Percentiles rank a stretch among this genome's conserved stretches.
Evolutionary conservation across 352 stramenopile species (phyloP).

Genomic region (Pythium folliculosum): DNA sequence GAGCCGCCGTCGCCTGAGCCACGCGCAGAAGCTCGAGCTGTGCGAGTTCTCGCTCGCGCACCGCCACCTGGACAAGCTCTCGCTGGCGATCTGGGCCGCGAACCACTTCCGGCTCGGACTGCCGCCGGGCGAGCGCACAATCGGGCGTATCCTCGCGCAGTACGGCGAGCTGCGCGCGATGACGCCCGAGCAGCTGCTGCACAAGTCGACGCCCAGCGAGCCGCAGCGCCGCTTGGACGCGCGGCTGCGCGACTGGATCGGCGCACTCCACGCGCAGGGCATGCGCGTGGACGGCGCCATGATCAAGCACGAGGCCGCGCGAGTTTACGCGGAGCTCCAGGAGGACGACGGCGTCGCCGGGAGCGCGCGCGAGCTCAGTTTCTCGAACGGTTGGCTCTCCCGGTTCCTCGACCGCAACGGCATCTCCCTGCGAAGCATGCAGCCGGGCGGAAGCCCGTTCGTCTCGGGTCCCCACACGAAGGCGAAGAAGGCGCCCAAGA

Average conservation of each 20-base stretch:
- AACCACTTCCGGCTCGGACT: constrained; percentile 4
- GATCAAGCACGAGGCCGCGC: constrained; percentile 7
- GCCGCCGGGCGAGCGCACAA: background rate
- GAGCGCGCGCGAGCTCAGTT: background rate
- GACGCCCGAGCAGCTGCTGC: background rate
- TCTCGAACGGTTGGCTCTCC: constrained; percentile 9
- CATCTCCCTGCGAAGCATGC: background rate
- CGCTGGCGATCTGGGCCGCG: constrained; percentile 5
- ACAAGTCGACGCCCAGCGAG: constrained; percentile 8
- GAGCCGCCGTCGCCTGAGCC: background rate
- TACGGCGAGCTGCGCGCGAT: constrained; percentile 9
- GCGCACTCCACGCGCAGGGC: background rate
- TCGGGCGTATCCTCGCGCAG: background rate
- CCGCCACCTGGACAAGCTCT: background rate
- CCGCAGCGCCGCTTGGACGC: background rate
- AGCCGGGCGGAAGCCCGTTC: background rate
- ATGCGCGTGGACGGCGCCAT: constrained; percentile 4
- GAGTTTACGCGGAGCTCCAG: background rate
- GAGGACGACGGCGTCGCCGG: background rate
- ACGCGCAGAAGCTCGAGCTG: constrained; percentile 14
- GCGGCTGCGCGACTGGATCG: constrained; percentile 7
- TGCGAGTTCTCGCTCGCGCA: constrained; percentile 7
- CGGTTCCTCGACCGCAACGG: constrained; percentile 5
- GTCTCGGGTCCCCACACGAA: background rate
- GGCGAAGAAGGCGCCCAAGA: constrained; percentile 4